A percentile compares a stretch with the other conserved stretches of the same genome.
Evolutionary conservation across 768 basidiomycete species (phyloP).

Genomic region (Tephrocybe sp.): DNA sequence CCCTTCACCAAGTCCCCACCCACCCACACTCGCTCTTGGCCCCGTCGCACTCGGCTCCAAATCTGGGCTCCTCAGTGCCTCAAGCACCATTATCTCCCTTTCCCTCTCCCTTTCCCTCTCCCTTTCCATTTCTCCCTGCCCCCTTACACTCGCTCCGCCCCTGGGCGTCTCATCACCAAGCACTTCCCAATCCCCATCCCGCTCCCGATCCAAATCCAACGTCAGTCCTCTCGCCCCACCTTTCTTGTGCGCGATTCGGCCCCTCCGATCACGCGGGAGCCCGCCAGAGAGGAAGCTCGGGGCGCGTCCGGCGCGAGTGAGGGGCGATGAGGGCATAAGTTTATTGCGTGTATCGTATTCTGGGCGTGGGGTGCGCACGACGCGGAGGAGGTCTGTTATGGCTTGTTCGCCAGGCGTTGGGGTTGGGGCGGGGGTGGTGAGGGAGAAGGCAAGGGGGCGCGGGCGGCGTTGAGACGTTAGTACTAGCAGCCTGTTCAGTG

Average conservation of each 20-base stretch:
- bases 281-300: constrained; percentile 75
- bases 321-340: constrained; percentile 23
- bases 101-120: constrained; percentile 44
- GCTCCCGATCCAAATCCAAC: too few relatives aligned
- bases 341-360: constrained; percentile 30
- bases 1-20: constrained; percentile 73
- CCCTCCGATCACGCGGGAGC: constrained; percentile 74
- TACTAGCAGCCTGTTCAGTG: constrained; percentile 61
- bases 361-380: constrained; percentile 55
- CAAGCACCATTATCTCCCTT: constrained; percentile 56
- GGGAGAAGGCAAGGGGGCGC: constrained; percentile 55
- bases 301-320: constrained; percentile 31
- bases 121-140: too few relatives aligned
- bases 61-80: constrained; percentile 60
- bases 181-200: too few relatives aligned
- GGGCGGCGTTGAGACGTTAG: constrained; percentile 70
- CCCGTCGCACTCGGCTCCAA: constrained; percentile 34
- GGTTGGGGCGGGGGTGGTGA: constrained; percentile 55
- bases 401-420: constrained; percentile 68
- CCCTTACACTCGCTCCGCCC: constrained; percentile 36
- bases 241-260: constrained; percentile 64
- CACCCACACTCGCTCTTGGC: constrained; percentile 55
- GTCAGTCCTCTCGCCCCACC: too few relatives aligned
- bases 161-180: constrained; percentile 59
- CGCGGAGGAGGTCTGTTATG: constrained; percentile 62